Conservation (phyloP, 108 stramenopile genomes). For the Cyclostephanos tholiformis region DNA sequence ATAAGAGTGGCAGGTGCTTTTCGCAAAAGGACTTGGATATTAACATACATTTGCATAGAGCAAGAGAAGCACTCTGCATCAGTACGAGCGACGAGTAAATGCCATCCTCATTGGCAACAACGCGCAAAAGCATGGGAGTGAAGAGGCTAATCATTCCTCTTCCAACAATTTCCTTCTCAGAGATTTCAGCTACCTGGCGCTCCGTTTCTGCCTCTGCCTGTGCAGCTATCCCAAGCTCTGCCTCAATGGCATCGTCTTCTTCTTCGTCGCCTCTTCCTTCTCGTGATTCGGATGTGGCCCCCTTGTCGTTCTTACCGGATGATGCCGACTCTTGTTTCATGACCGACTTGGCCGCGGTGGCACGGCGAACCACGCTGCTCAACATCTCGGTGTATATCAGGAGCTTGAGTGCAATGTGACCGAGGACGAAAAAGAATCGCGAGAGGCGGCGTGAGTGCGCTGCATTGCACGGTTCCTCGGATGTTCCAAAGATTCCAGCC, state of each 20-base stretch:
- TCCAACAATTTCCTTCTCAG: conserved; percentile 91
- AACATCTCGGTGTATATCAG: conserved; percentile 92
- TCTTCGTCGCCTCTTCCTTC: conserved; percentile 23
- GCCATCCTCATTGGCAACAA: conserved; percentile 86
- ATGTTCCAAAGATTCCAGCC: conserved; percentile 37
- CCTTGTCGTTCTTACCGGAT: conserved; percentile 48
- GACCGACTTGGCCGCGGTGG: conserved; percentile 71
- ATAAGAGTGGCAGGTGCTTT: conserved; percentile 89
- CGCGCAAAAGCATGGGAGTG: conserved; percentile 80
- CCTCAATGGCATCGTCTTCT: conserved; percentile 81
- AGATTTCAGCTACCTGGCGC: conserved; percentile 77
- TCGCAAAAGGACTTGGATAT: conserved; percentile 92
- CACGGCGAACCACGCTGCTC: conserved; percentile 78
- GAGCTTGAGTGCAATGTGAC: conserved; percentile 92
- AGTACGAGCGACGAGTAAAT: conserved; percentile 69
- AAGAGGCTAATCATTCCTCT: conserved; percentile 85
- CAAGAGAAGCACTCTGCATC: conserved; percentile 82
- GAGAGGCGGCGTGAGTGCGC: conserved; percentile 79
- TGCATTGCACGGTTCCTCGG: conserved; percentile 15
- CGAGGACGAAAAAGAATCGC: conserved; percentile 94
- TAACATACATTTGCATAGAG: conserved; percentile 93
- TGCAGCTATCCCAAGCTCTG: conserved; percentile 83
- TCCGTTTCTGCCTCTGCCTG: conserved; percentile 89
- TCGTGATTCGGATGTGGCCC: conserved; percentile 25
- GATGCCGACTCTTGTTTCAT: conserved; percentile 82